Evolutionary conservation across 2,329 filamentous ascomycete genomes (phyloP).

Genomic region (Stagonosporopsis tanaceti): DNA sequence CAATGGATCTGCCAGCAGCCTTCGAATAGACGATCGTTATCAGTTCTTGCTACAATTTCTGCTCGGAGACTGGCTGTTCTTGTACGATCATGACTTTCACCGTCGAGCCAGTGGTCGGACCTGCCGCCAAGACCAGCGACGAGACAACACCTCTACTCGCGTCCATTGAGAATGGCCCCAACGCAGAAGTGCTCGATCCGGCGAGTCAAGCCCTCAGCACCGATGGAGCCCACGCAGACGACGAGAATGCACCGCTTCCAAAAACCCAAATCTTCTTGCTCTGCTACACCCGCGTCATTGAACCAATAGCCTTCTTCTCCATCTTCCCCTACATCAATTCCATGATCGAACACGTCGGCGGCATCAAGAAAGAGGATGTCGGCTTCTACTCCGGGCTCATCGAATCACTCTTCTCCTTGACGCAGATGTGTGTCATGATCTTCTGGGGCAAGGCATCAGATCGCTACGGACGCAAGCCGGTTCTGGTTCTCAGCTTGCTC

Average conservation of each 20-base stretch:
- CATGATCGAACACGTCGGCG: constrained; percentile 75
- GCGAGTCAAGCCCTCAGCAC: constrained; percentile 4
- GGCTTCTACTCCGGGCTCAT: constrained; percentile 84
- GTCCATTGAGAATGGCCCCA: constrained; percentile 25
- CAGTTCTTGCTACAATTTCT: background rate
- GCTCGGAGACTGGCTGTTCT: background rate
- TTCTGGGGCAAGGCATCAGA: constrained; percentile 75
- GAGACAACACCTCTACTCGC: constrained; percentile 44
- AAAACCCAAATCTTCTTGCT: constrained; percentile 70
- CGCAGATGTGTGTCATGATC: constrained; percentile 81
- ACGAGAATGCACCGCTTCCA: constrained; percentile 40
- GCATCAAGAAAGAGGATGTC: constrained; percentile 69
- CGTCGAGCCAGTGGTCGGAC: background rate
- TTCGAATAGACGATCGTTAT: background rate
- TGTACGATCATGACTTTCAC: constrained; percentile 1
- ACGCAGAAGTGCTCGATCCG: constrained; percentile 22
- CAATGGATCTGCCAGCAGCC: background rate
- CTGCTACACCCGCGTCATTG: constrained; percentile 75
- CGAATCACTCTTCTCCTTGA: constrained; percentile 73
- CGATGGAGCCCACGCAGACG: constrained; percentile 19
- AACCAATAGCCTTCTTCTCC: constrained; percentile 83
- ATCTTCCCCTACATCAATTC: constrained; percentile 83
- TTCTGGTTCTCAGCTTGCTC: constrained; percentile 71
- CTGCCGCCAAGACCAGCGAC: constrained; percentile 17
- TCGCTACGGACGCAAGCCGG: constrained; percentile 73